phyloP scores from a whole-genome alignment of 139 green algal species.

The Bryopsis sp. region DNA sequence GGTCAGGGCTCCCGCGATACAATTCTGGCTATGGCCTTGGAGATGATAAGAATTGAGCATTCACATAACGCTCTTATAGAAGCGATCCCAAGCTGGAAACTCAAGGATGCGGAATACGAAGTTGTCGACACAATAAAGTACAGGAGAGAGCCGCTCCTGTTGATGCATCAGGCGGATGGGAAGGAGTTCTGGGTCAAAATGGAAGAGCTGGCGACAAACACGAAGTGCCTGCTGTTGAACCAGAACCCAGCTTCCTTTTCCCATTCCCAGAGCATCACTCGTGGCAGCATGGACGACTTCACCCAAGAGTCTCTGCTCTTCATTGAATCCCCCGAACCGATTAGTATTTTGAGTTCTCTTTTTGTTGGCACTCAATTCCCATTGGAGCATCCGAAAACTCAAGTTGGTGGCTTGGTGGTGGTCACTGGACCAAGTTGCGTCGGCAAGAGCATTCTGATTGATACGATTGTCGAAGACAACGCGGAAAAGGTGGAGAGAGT shows the following conservation, averaged over 20 bases:
- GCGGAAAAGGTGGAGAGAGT: constrained; percentile 24
- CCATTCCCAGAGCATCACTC: constrained; percentile 18
- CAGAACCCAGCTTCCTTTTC: constrained; percentile 26
- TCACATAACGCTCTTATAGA: not conserved
- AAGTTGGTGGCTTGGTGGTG: constrained; percentile 25
- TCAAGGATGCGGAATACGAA: constrained; percentile 3
- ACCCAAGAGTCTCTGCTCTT: constrained; percentile 42
- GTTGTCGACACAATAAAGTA: constrained; percentile 34
- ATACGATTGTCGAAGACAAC: constrained; percentile 29
- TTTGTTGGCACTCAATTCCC: not conserved
- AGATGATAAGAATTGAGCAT: constrained; percentile 27
- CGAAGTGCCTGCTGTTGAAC: constrained; percentile 44
- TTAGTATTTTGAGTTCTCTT: not conserved
- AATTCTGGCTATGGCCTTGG: not conserved
- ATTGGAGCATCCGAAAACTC: not conserved
- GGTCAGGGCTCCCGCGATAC: constrained; percentile 5
- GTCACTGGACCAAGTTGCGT: constrained; percentile 29
- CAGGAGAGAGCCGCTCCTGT: constrained; percentile 39
- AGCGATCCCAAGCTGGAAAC: not conserved
- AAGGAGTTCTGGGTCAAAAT: constrained; percentile 49
- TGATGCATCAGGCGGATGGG: constrained; percentile 43
- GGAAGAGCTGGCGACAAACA: constrained; percentile 44
- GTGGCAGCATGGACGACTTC: constrained; percentile 32
- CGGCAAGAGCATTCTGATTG: constrained; percentile 33
- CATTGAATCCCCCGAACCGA: constrained; percentile 45